A percentile compares a stretch with the other conserved stretches of the same genome.
Conservation (phyloP, 2,329 filamentous ascomycete species). For the Cladosporium austrohemisphaericum region DNA sequence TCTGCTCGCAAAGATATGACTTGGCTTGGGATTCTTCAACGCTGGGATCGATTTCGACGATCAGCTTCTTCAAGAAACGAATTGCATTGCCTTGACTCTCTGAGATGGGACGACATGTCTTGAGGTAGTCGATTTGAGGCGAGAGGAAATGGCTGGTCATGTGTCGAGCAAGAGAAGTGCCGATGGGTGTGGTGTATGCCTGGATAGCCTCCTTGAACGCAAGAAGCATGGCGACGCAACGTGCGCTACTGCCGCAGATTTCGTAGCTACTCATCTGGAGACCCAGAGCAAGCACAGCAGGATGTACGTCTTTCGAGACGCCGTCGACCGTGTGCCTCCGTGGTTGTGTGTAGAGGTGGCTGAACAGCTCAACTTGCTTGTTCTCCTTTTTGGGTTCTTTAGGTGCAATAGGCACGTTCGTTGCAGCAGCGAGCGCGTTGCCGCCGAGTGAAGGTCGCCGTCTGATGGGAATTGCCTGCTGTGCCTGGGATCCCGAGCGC, state of each 20-base stretch:
- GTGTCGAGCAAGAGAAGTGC: slow-evolving; percentile 82
- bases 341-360: slow-evolving; percentile 64
- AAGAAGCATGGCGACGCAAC: slow-evolving; percentile 80
- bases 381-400: slow-evolving; percentile 51
- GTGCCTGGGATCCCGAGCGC: slow-evolving; percentile 18
- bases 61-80: slow-evolving; percentile 86
- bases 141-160: slow-evolving; percentile 87
- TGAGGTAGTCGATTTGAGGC: slow-evolving; percentile 91
- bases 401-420: slow-evolving; percentile 12
- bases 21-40: slow-evolving; percentile 79
- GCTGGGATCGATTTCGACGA: slow-evolving; percentile 85
- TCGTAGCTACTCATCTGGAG: slow-evolving; percentile 87
- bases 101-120: slow-evolving; percentile 89
- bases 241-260: slow-evolving; percentile 82
- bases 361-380: slow-evolving; percentile 72
- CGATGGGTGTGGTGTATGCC: slow-evolving; percentile 83
- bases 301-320: slow-evolving; percentile 71
- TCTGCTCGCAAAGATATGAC: slow-evolving; percentile 68
- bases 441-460: slow-evolving; percentile 19
- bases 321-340: slow-evolving; percentile 61
- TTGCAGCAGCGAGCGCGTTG: slow-evolving; percentile 19
- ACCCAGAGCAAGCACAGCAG: slow-evolving; percentile 76
- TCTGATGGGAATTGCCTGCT: slow-evolving; percentile 17
- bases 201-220: slow-evolving; percentile 92
- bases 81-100: slow-evolving; percentile 98